Evolutionary conservation across 257 asterid genomes (phyloP).

Genomic region (Capsicum rhomboideum): DNA sequence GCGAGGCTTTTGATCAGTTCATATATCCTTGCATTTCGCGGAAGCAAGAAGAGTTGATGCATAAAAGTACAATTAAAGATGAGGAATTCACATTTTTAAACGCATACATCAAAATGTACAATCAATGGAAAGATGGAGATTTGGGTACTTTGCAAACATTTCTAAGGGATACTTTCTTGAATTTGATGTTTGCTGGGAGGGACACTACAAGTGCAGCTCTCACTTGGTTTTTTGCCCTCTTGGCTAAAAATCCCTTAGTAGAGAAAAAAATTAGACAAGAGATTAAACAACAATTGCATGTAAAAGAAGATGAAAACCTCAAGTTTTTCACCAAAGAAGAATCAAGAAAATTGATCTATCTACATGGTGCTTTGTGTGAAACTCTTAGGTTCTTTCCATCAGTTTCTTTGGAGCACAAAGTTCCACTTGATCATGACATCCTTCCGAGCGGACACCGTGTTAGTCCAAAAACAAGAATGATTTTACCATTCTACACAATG

Average conservation of each 20-base stretch:
- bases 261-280: neutral
- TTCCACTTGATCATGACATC: neutral
- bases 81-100: neutral
- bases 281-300: neutral
- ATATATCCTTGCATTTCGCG: neutral
- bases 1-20: neutral
- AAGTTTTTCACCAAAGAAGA: neutral
- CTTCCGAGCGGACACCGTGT: neutral
- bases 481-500: neutral
- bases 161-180: neutral
- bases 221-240: conserved; percentile 1
- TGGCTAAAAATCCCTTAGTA: neutral
- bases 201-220: neutral
- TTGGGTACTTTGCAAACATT: neutral
- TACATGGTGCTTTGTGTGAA: conserved; percentile 4
- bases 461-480: neutral
- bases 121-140: neutral
- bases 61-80: neutral
- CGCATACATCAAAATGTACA: neutral
- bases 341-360: neutral
- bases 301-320: neutral
- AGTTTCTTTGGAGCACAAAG: neutral
- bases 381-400: neutral
- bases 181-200: conserved; percentile 1
- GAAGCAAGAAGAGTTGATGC: neutral